phyloP scores from a whole-genome alignment of 225 moss, liverwort and hornwort species.

The Pseudisothecium myosuroides region DNA sequence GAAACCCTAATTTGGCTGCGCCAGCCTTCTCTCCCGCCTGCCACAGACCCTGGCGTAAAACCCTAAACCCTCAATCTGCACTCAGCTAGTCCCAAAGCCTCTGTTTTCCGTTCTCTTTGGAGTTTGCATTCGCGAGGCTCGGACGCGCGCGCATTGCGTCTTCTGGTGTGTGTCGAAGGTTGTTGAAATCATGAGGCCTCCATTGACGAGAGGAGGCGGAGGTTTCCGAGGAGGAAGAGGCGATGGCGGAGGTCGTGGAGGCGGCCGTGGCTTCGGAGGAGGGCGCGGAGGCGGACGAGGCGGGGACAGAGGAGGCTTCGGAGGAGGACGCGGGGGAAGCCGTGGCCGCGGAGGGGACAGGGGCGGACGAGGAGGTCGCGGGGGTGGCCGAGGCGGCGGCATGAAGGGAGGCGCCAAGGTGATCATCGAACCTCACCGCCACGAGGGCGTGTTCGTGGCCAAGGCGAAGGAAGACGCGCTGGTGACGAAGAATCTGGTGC shows the following conservation, averaged over 20 bases:
- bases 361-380: constrained; percentile 21
- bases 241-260: constrained; percentile 27
- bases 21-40: neutral
- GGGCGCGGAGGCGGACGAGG: constrained; percentile 25
- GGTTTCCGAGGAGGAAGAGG: constrained; percentile 36
- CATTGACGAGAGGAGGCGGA: constrained; percentile 36
- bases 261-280: constrained; percentile 34
- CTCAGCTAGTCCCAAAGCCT: neutral
- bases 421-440: constrained; percentile 81
- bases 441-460: constrained; percentile 87
- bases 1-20: neutral
- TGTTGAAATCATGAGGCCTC: constrained; percentile 23
- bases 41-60: neutral
- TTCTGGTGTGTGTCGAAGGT: neutral
- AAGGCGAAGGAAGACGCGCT: constrained; percentile 92
- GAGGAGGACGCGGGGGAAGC: neutral
- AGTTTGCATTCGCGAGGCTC: neutral
- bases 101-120: neutral
- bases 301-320: neutral
- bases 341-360: constrained; percentile 22
- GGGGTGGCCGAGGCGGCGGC: constrained; percentile 61
- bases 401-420: constrained; percentile 94
- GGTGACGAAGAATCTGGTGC: constrained; percentile 79
- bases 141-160: neutral
- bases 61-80: neutral